These are phyloP conservation scores for Suhomyces choctaworum DNA, from an alignment of 1,139 yeast species.

Conservation along the genomic window DNA sequence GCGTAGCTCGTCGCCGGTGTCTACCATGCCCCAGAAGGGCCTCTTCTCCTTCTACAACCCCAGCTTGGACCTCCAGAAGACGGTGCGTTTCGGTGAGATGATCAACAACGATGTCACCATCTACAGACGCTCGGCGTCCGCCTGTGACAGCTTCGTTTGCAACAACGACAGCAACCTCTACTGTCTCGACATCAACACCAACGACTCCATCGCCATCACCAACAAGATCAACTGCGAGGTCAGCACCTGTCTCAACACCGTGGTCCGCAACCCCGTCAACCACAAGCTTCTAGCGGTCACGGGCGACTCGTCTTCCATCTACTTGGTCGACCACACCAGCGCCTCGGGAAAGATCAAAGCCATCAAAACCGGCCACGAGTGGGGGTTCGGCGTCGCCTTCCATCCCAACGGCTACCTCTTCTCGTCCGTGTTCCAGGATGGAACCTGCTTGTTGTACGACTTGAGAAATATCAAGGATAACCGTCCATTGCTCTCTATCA, in stretches of 20 bases:
- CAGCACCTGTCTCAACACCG: slow-evolving; percentile 44
- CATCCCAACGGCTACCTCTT: slow-evolving; percentile 70
- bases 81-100: slow-evolving; percentile 70
- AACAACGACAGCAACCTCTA: slow-evolving; percentile 79
- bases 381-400: slow-evolving; percentile 84
- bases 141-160: slow-evolving; percentile 65
- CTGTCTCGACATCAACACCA: slow-evolving; percentile 54
- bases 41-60: slow-evolving; percentile 59
- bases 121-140: slow-evolving; percentile 37
- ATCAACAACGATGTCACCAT: slow-evolving; percentile 82
- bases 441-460: slow-evolving; percentile 75
- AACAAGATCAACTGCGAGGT: slow-evolving; percentile 37
- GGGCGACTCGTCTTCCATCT: slow-evolving; percentile 43
- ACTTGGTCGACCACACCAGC: slow-evolving; percentile 37
- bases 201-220: slow-evolving; percentile 43
- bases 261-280: slow-evolving; percentile 32
- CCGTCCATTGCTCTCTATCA: slow-evolving; percentile 53
- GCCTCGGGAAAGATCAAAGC: slow-evolving; percentile 21
- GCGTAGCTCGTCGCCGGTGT: neutral
- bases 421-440: slow-evolving; percentile 84
- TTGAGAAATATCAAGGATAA: slow-evolving; percentile 51
- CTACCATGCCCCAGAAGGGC: slow-evolving; percentile 47
- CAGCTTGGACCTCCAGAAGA: slow-evolving; percentile 44
- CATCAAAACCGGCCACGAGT: slow-evolving; percentile 62
- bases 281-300: slow-evolving; percentile 38